These are phyloP conservation scores for Mentha longifolia DNA, from an alignment of 257 asterid genomes.

Conservation along the genomic window DNA sequence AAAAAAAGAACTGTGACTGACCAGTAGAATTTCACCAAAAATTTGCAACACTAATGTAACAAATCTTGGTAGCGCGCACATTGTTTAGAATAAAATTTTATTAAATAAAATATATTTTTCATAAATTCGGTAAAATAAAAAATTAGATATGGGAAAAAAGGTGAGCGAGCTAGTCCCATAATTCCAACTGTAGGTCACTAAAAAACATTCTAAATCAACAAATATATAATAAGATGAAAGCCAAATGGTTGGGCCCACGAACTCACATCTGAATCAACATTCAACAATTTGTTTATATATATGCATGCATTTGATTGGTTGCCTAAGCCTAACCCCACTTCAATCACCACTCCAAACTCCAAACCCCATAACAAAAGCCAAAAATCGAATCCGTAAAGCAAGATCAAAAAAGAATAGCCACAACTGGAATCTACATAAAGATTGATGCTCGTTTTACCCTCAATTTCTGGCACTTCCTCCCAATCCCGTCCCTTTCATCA, in stretches of 20 bases:
- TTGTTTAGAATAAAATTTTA: too few relatives aligned
- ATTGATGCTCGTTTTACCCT: slow-evolving; percentile 28
- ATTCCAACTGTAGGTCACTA: not conserved
- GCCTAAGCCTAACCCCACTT: not conserved
- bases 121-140: too few relatives aligned
- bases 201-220: not conserved
- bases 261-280: not conserved
- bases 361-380: not conserved
- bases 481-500: slow-evolving; percentile 17
- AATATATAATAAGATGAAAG: not conserved
- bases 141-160: too few relatives aligned
- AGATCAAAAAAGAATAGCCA: not conserved
- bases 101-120: too few relatives aligned
- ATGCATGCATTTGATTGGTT: not conserved
- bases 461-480: slow-evolving; percentile 28
- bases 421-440: slow-evolving; percentile 19
- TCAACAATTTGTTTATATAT: too few relatives aligned
- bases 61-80: too few relatives aligned
- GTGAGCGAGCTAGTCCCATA: not conserved
- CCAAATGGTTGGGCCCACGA: not conserved
- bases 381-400: slow-evolving; percentile 24
- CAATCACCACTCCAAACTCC: not conserved
- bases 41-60: too few relatives aligned
- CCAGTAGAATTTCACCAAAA: too few relatives aligned
- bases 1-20: too few relatives aligned